Evolutionary conservation across 2,329 filamentous ascomycete genomes (phyloP).

Genomic region (Ceratocystis variospora): DNA sequence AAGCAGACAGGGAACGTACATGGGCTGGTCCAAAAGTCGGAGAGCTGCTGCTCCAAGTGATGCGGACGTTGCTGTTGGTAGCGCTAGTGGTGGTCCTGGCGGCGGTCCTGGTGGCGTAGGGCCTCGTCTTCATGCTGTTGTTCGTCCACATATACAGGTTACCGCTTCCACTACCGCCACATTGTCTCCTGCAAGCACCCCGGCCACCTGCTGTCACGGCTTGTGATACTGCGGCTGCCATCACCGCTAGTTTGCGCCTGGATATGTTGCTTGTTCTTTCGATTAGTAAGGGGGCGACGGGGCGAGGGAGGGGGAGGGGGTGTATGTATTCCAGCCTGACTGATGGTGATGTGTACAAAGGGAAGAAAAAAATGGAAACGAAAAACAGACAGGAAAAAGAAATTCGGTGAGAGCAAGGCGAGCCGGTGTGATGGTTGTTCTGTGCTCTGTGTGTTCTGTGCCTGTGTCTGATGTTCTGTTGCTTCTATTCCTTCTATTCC

Average conservation of each 20-base stretch:
- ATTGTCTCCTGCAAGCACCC: constrained; percentile 17
- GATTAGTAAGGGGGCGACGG: constrained; percentile 5
- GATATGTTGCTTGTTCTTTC: neutral
- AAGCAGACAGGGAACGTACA: neutral
- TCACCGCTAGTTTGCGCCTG: constrained; percentile 18
- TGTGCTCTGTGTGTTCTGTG: neutral
- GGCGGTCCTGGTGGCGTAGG: neutral
- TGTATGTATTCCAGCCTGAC: neutral
- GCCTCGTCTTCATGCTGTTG: neutral
- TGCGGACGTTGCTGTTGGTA: neutral
- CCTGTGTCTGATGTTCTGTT: neutral
- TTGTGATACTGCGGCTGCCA: constrained; percentile 14
- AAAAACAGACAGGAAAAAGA: neutral
- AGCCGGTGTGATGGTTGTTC: neutral
- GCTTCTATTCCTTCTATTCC: neutral
- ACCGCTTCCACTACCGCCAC: constrained; percentile 16
- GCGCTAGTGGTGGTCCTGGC: no score
- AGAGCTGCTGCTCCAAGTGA: neutral
- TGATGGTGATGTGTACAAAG: constrained; percentile 1
- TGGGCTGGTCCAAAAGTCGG: neutral
- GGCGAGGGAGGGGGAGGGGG: neutral
- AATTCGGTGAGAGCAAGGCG: neutral
- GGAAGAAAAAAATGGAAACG: constrained; percentile 2
- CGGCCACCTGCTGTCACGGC: constrained; percentile 11
- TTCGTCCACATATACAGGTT: neutral